phyloP scores from a whole-genome alignment of 192 early-diverging fungal species.

The Mycoemilia scoparia region DNA sequence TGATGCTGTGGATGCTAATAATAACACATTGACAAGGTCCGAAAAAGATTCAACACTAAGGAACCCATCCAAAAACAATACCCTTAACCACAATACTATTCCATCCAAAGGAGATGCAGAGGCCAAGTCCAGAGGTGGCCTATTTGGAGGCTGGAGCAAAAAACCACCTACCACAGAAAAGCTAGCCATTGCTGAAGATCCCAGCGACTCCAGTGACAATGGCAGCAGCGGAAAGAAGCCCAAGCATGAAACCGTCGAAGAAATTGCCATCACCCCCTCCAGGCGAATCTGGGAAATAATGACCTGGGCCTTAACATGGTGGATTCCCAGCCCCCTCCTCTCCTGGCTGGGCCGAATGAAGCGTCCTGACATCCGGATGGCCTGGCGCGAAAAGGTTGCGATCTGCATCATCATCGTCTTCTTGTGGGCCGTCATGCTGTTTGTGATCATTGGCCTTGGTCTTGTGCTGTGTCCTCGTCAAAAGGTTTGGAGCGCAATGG shows the following conservation, averaged over 20 bases:
- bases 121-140: too few species aligned
- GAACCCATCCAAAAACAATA: too few species aligned
- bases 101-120: too few species aligned
- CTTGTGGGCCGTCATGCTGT: slow-evolving; percentile 61
- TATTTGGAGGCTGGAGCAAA: too few species aligned
- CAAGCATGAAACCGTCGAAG: slow-evolving; percentile 18
- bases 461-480: slow-evolving; percentile 50
- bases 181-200: too few species aligned
- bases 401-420: slow-evolving; percentile 75
- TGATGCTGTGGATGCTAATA: too few species aligned
- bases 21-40: too few species aligned
- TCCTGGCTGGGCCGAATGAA: slow-evolving; percentile 48
- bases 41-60: too few species aligned
- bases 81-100: too few species aligned
- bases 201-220: slow-evolving; percentile 15
- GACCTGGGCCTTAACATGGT: slow-evolving; percentile 25
- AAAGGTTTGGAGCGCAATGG: slow-evolving; percentile 45
- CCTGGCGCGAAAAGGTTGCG: slow-evolving; percentile 86
- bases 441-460: slow-evolving; percentile 71
- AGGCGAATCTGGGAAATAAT: slow-evolving; percentile 13
- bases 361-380: slow-evolving; percentile 81
- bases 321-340: slow-evolving; percentile 19
- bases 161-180: too few species aligned
- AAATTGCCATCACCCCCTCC: slow-evolving; percentile 14
- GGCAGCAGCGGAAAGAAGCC: slow-evolving; percentile 6